phyloP scores from a whole-genome alignment of 2,329 filamentous ascomycete species.

The Fusarium irregulare region DNA sequence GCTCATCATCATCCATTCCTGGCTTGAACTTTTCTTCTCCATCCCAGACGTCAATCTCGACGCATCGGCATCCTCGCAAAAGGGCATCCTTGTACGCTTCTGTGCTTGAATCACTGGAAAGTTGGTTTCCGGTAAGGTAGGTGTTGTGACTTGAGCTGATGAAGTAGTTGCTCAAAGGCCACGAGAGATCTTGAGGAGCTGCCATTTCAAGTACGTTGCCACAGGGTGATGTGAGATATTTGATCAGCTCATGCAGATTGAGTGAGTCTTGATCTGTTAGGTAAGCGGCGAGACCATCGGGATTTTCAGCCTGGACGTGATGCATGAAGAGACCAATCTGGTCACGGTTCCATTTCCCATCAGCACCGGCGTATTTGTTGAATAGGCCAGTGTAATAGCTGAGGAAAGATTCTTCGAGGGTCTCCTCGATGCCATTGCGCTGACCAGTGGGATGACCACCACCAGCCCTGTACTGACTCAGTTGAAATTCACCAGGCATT shows the following conservation, averaged over 20 bases:
- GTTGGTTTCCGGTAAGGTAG: constrained; percentile 86
- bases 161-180: constrained; percentile 86
- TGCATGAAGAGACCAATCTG: constrained; percentile 18
- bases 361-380: constrained; percentile 3
- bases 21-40: no score
- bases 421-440: constrained; percentile 11
- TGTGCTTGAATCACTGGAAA: constrained; percentile 79
- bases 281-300: constrained; percentile 7
- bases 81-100: constrained; percentile 83
- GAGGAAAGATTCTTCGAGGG: constrained; percentile 3
- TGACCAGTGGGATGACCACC: constrained; percentile 5
- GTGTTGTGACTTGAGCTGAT: constrained; percentile 97
- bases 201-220: constrained; percentile 16
- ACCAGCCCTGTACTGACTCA: not conserved
- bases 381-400: not conserved
- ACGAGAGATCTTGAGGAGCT: constrained; percentile 63
- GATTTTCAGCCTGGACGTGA: constrained; percentile 10
- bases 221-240: constrained; percentile 18
- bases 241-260: not conserved
- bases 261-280: constrained; percentile 4
- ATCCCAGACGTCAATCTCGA: constrained; percentile 93
- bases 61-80: constrained; percentile 81
- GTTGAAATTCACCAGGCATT: not conserved
- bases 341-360: constrained; percentile 1
- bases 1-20: no score